Base-by-base conservation (phyloP, 768 basidiomycete species). In the Agaricus blazei region DNA sequence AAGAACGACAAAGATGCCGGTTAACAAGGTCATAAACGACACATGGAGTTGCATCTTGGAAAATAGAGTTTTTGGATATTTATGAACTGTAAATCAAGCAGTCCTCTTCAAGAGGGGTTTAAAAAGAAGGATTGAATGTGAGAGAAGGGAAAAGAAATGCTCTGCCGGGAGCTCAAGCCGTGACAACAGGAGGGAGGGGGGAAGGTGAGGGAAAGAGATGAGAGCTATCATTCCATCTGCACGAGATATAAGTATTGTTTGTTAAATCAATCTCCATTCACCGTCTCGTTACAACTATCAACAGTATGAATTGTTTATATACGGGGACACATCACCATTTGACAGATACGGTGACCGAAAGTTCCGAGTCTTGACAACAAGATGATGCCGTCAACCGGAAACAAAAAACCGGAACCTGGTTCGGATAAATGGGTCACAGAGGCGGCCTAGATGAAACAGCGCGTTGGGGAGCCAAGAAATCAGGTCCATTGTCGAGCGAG, bases 1-100 rank as follows among this genome's bases (percentile, higher is more conserved):
- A 37, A 76, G 63, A 54, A 74, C 69, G 48, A 77, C 59, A 45
- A 83, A 63, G 56, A 87, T 60, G 67, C 74, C 78, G 59, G 77
- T 75, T 57, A 83, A 72, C 60, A 88, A 74, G 58, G 78, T 57
- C 55, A 76, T 70, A 60, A 87, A 75, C 41, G 74, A 69, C 61
- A 78, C 61, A 44, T 71, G 70, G 64, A 87, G 71, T 60, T 80
- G 79, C 87, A 89, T 88, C 43, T 47, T 59, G 34, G 34, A 23
- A 42, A 27, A 23, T 31, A 24, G 44, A 38, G 19, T 52, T 48
- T 23, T 19, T 27, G 9, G 44, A 52, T 15, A 14, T 14, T 36
- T 26, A 42, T 23, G 42, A 24, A 19, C 47, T 26, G 38, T 36
- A 43, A 15, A 34, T 34, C 34, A 34, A 8, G 11, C 2, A 24